Percentiles rank a stretch among this genome's conserved stretches.
Conservation (phyloP, 2,329 filamentous ascomycete species). For the Neurospora sp. region DNA sequence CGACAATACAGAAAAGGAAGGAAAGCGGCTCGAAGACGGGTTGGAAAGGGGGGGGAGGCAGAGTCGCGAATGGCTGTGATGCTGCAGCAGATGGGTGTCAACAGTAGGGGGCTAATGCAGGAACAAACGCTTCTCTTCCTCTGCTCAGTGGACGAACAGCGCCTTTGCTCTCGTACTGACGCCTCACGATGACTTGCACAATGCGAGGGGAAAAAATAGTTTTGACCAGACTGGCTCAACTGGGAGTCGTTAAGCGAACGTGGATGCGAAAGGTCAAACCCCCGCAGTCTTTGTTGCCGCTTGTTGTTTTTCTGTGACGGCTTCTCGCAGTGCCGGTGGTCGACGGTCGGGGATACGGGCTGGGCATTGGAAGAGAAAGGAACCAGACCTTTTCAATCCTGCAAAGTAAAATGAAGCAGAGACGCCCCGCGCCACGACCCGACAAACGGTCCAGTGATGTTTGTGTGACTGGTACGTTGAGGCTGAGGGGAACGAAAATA, state of each 20-base stretch:
- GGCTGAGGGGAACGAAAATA: not conserved
- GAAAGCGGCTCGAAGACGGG: not conserved
- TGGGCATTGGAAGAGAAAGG: not conserved
- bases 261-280: not conserved
- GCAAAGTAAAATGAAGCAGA: not conserved
- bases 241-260: not conserved
- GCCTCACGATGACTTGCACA: not conserved
- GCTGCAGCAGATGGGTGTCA: not conserved
- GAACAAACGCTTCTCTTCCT: not conserved
- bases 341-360: not conserved
- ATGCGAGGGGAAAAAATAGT: not conserved
- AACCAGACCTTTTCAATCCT: too few species aligned
- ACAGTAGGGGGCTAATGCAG: not conserved
- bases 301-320: not conserved
- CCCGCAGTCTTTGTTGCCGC: not conserved
- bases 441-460: not conserved
- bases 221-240: not conserved
- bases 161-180: not conserved
- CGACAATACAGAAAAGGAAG: not conserved
- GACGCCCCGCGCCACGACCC: not conserved
- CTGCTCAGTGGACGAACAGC: not conserved
- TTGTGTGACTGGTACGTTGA: not conserved
- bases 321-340: not conserved
- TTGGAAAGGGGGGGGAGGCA: not conserved
- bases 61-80: not conserved